A percentile compares a stretch with the other conserved stretches of the same genome.
Evolutionary conservation across 176 grass and related monocot genomes (phyloP).

Genomic region (Melocanna baccifera): DNA sequence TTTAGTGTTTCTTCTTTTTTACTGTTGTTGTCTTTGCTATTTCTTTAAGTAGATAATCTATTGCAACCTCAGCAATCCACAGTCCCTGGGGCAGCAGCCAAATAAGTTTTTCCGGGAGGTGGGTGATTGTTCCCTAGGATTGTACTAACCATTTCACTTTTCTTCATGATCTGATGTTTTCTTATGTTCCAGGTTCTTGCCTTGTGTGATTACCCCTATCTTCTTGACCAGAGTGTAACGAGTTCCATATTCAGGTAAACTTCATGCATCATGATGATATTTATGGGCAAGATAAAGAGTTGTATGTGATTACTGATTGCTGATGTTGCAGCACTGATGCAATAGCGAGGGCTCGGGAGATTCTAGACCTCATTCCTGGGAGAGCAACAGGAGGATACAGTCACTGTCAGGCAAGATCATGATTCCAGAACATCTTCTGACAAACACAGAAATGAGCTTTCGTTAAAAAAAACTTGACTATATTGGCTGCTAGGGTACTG

Average conservation of each 20-base stretch:
- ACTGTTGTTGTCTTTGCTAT: not conserved
- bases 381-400: constrained; percentile 74
- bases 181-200: constrained; percentile 63
- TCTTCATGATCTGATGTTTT: not conserved
- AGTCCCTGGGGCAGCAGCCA: constrained; percentile 59
- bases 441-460: not conserved
- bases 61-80: constrained; percentile 74
- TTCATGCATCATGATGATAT: not conserved
- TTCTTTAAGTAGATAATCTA: constrained; percentile 49
- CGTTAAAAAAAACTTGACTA: constrained; percentile 5
- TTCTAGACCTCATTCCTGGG: constrained; percentile 57
- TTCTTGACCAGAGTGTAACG: constrained; percentile 45
- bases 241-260: constrained; percentile 62
- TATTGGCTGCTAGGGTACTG: constrained; percentile 44
- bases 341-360: constrained; percentile 50
- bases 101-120: constrained; percentile 72
- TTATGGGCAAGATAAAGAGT: not conserved
- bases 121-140: not conserved
- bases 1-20: not conserved
- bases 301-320: not conserved
- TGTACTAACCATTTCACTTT: not conserved
- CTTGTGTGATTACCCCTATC: constrained; percentile 62
- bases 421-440: constrained; percentile 1
- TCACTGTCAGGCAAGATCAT: constrained; percentile 59
- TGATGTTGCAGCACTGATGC: constrained; percentile 47